These are phyloP conservation scores for Coemansia asiatica DNA, from an alignment of 192 early-diverging fungal species.

Conservation along the genomic window DNA sequence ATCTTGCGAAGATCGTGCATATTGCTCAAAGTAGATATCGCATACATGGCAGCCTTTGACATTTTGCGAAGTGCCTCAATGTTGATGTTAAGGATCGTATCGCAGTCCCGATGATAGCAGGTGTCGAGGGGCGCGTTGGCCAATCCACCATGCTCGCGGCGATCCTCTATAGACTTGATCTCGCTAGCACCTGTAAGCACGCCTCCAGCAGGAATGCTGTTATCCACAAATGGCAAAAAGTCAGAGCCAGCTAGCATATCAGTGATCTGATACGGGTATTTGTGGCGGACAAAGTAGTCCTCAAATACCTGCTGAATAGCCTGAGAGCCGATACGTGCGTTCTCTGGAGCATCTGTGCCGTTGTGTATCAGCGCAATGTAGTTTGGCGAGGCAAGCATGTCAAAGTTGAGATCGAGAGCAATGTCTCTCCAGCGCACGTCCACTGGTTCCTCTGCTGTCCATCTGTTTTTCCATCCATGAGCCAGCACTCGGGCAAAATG, in stretches of 20 bases:
- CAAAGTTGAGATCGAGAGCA: constrained; percentile 68
- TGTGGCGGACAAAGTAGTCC: constrained; percentile 56
- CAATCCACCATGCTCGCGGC: constrained; percentile 60
- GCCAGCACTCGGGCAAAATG: constrained; percentile 59
- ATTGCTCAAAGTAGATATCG: constrained; percentile 27
- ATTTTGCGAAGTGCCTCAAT: constrained; percentile 56
- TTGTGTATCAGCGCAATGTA: constrained; percentile 65
- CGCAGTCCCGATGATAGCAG: constrained; percentile 71
- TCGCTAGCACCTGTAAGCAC: constrained; percentile 64
- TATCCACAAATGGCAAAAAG: constrained; percentile 67
- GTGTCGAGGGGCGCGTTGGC: constrained; percentile 65
- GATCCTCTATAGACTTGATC: constrained; percentile 59
- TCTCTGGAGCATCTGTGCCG: constrained; percentile 60
- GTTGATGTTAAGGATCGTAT: constrained; percentile 65
- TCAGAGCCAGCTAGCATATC: constrained; percentile 66
- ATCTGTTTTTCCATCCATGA: constrained; percentile 41
- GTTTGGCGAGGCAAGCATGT: constrained; percentile 75
- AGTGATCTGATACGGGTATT: constrained; percentile 55
- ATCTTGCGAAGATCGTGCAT: constrained; percentile 22
- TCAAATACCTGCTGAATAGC: constrained; percentile 63
- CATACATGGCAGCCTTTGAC: constrained; percentile 56
- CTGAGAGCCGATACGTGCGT: constrained; percentile 53
- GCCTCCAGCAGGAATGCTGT: constrained; percentile 65
- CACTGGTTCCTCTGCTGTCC: constrained; percentile 36
- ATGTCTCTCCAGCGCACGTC: constrained; percentile 49